Conservation (phyloP, 169 alveolate species). For the Babesia gibsoni region DNA sequence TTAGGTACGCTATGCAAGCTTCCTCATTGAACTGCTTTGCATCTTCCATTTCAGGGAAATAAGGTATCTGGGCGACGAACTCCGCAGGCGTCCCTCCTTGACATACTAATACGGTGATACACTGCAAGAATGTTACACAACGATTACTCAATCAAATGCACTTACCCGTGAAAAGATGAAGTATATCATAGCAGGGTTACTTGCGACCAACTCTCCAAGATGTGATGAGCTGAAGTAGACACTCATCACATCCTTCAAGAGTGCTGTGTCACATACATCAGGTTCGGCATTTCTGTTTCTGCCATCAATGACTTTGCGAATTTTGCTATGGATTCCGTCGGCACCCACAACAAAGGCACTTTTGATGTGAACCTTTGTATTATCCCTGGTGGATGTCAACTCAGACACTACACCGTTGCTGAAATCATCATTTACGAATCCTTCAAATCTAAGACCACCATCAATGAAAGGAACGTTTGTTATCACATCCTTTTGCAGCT, state of each 20-base stretch:
- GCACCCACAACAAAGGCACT: slow-evolving; percentile 64
- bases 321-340: slow-evolving; percentile 70
- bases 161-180: slow-evolving; percentile 75
- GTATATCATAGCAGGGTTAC: slow-evolving; percentile 83
- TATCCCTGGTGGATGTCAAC: slow-evolving; percentile 26
- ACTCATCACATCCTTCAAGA: slow-evolving; percentile 81
- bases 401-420: slow-evolving; percentile 28
- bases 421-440: slow-evolving; percentile 32
- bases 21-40: slow-evolving; percentile 14
- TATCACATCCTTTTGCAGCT: background rate
- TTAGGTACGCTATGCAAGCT: slow-evolving; percentile 57
- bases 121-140: slow-evolving; percentile 1
- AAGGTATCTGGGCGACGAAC: slow-evolving; percentile 89
- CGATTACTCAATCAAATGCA: too few relatives aligned
- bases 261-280: slow-evolving; percentile 52
- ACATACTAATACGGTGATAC: slow-evolving; percentile 82
- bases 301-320: slow-evolving; percentile 72
- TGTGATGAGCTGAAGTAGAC: slow-evolving; percentile 79
- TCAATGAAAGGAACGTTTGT: slow-evolving; percentile 42
- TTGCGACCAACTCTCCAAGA: slow-evolving; percentile 67
- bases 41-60: slow-evolving; percentile 74
- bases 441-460: slow-evolving; percentile 51
- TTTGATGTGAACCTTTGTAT: slow-evolving; percentile 9
- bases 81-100: slow-evolving; percentile 85
- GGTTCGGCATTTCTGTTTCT: slow-evolving; percentile 24